Evolutionary conservation across 176 grass and related monocot species (phyloP).

Genomic region (Cenchrus purpureus): DNA sequence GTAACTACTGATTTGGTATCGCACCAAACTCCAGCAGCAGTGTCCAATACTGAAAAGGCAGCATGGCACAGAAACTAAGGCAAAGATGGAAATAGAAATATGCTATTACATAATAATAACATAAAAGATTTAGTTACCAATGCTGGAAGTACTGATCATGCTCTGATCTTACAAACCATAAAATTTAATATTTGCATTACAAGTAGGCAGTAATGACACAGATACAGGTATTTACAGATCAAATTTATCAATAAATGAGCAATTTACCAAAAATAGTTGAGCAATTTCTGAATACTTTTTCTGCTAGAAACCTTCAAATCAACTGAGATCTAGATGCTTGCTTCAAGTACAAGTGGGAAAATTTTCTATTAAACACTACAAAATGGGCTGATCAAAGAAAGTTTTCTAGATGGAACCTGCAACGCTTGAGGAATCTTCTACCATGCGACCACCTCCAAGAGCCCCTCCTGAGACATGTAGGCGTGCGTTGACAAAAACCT

Average conservation of each 20-base stretch:
- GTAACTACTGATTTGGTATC: conserved; percentile 96
- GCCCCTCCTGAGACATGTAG: conserved; percentile 99
- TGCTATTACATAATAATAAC: neutral
- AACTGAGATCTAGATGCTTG: conserved; percentile 2
- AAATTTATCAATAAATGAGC: conserved; percentile 17
- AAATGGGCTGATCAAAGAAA: conserved; percentile 21
- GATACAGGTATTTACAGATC: neutral
- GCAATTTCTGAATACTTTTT: conserved; percentile 15
- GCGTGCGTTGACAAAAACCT: conserved; percentile 99
- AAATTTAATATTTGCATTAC: conserved; percentile 11
- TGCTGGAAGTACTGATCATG: conserved; percentile 11
- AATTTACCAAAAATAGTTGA: conserved; percentile 8
- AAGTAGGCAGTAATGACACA: conserved; percentile 21
- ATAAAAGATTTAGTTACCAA: neutral
- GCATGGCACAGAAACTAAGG: conserved; percentile 23
- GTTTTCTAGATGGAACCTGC: conserved; percentile 63
- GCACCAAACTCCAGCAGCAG: conserved; percentile 98
- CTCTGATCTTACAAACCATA: conserved; percentile 9
- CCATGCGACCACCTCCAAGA: conserved; percentile 98
- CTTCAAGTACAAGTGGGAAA: neutral
- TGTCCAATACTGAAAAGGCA: conserved; percentile 83
- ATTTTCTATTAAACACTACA: conserved; percentile 8
- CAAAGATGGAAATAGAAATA: neutral
- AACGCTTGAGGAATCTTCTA: conserved; percentile 93
- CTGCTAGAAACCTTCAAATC: conserved; percentile 5